Conservation (phyloP, 2,329 filamentous ascomycete genomes). For the Aspergillus amoenus region DNA sequence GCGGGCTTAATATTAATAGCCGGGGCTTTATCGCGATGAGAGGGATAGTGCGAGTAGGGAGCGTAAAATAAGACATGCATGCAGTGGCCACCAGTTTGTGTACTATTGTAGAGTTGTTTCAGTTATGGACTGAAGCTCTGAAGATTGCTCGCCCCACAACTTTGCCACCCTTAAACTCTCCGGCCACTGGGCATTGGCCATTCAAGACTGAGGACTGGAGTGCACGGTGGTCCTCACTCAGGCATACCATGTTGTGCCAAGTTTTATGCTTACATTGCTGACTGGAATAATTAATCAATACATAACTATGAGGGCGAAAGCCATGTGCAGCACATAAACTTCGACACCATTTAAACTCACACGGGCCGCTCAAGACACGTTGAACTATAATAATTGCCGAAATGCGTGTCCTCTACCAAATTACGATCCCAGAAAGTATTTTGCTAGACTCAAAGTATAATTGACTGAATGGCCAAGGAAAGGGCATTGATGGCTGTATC, state of each 20-base stretch:
- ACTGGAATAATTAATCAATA: background rate
- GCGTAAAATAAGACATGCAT: background rate
- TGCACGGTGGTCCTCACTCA: too few relatives aligned
- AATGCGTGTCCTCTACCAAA: too few relatives aligned
- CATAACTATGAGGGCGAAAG: background rate
- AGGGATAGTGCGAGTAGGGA: background rate
- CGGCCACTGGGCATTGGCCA: background rate
- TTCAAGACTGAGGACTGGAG: background rate
- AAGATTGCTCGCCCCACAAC: background rate
- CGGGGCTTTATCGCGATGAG: background rate
- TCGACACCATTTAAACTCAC: too few relatives aligned
- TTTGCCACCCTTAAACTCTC: background rate
- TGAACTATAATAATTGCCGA: too few relatives aligned
- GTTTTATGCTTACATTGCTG: background rate
- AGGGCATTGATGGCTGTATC: too few relatives aligned
- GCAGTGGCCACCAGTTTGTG: background rate
- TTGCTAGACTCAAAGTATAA: too few relatives aligned
- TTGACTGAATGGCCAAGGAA: too few relatives aligned
- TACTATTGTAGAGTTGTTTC: background rate
- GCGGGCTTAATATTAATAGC: background rate
- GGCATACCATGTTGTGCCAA: background rate
- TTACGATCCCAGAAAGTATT: too few relatives aligned
- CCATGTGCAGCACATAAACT: too few relatives aligned
- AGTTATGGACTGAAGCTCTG: background rate
- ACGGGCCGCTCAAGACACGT: too few relatives aligned